Conservation (phyloP, 139 green algal species). For the Chlamydomonas schloesseri region DNA sequence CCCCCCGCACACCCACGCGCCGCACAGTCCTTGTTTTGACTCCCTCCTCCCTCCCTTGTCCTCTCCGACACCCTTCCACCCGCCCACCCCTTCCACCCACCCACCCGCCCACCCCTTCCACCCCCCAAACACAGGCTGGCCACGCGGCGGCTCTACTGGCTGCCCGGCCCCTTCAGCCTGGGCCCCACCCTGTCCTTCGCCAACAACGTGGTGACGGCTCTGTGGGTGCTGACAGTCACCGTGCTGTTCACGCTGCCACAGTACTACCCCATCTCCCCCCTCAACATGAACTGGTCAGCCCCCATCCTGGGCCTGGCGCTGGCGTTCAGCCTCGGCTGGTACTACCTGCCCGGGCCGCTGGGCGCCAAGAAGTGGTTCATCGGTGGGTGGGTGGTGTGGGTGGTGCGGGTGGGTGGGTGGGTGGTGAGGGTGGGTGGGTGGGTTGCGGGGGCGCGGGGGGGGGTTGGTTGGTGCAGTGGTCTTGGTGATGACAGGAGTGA, state of each 20-base stretch:
- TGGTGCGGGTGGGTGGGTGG: too few species aligned
- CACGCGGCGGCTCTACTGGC: background rate
- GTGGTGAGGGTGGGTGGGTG: too few species aligned
- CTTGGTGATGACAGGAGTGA: too few species aligned
- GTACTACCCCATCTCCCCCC: slow-evolving; percentile 14
- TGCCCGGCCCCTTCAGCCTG: slow-evolving; percentile 30
- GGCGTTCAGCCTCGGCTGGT: slow-evolving; percentile 20
- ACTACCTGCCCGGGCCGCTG: too few species aligned
- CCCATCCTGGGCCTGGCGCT: slow-evolving; percentile 28
- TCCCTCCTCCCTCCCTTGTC: too few species aligned
- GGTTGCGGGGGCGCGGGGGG: too few species aligned
- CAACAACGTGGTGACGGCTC: slow-evolving; percentile 22
- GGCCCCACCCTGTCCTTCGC: slow-evolving; percentile 2
- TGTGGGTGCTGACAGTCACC: slow-evolving; percentile 14
- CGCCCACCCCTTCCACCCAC: background rate
- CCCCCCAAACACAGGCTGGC: background rate
- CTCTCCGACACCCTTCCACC: too few species aligned
- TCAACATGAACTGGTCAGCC: slow-evolving; percentile 41
- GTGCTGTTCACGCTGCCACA: slow-evolving; percentile 40
- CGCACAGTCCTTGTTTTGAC: too few species aligned
- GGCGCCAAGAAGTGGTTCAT: slow-evolving; percentile 11
- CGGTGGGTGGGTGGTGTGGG: background rate
- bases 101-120: background rate
- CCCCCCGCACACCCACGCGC: too few species aligned
- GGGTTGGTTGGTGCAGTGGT: too few species aligned